phyloP scores from a whole-genome alignment of 2,329 filamentous ascomycete genomes.

The Aspergillus sp. region DNA sequence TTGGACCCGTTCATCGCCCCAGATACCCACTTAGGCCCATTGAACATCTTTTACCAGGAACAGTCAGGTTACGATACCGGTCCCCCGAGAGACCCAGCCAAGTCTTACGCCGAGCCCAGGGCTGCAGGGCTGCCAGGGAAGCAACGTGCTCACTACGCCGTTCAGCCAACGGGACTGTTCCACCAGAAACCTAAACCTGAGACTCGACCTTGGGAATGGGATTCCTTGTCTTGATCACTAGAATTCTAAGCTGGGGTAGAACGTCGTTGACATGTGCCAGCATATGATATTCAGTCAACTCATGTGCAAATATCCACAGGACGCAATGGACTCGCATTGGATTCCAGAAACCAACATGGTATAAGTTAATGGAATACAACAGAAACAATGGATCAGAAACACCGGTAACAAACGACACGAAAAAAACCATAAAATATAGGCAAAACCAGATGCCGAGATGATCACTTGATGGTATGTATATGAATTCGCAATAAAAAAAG shows the following conservation, averaged over 20 bases:
- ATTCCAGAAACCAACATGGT: not conserved
- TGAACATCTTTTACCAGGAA: not conserved
- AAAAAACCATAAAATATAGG: not conserved
- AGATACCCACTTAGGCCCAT: not conserved
- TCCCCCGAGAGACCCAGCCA: not conserved
- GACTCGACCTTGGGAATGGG: not conserved
- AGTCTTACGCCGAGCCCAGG: not conserved
- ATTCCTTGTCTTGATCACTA: not conserved
- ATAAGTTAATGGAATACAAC: not conserved
- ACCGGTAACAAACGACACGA: not conserved
- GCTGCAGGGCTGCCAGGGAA: not conserved
- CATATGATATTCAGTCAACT: not conserved
- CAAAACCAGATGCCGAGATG: not conserved
- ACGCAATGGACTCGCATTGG: not conserved
- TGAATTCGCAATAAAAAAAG: not conserved
- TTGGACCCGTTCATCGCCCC: no score
- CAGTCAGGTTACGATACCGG: not conserved
- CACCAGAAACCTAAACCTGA: no score
- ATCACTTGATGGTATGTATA: conserved; percentile 1
- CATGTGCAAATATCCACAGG: not conserved
- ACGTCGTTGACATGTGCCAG: not conserved
- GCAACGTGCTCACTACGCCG: no score
- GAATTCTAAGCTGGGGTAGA: no score
- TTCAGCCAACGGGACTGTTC: no score
- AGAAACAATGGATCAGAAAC: not conserved